phyloP scores from a whole-genome alignment of 202 grass and related monocot species.

The Zizania palustris region DNA sequence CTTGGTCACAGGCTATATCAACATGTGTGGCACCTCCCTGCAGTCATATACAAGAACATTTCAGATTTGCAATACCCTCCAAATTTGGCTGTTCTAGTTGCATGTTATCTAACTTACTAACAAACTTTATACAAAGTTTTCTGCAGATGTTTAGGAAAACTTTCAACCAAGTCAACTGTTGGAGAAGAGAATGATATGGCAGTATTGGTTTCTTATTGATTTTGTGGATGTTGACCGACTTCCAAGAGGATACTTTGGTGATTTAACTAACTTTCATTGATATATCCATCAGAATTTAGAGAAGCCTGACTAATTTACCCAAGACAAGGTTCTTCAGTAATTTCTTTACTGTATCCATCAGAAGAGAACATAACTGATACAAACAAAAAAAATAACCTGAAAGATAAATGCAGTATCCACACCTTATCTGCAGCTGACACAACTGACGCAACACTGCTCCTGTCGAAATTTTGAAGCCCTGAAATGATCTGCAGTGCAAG shows the following conservation, averaged over 20 bases:
- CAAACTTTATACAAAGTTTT: neutral
- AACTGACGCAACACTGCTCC: slow-evolving; percentile 75
- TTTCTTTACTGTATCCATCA: neutral
- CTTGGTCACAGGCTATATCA: slow-evolving; percentile 93
- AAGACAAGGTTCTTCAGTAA: neutral
- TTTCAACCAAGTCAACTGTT: neutral
- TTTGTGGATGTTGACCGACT: slow-evolving; percentile 15
- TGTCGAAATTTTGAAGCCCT: slow-evolving; percentile 88
- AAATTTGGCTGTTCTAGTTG: neutral
- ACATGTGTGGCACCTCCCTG: slow-evolving; percentile 96
- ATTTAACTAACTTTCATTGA: slow-evolving; percentile 26
- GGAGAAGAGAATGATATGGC: neutral
- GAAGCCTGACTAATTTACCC: neutral
- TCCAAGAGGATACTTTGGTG: slow-evolving; percentile 25
- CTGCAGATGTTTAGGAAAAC: neutral
- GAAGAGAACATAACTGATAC: neutral
- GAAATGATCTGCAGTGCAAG: slow-evolving; percentile 77
- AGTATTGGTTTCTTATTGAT: slow-evolving; percentile 24
- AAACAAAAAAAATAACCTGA: neutral
- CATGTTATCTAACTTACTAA: neutral
- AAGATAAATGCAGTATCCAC: slow-evolving; percentile 21
- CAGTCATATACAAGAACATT: slow-evolving; percentile 34
- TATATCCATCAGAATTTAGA: neutral
- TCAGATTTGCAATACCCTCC: neutral
- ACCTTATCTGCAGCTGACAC: slow-evolving; percentile 96